Evolutionary conservation across 2,329 filamentous ascomycete genomes (phyloP).

Genomic region (Pestalotiopsis sp.): DNA sequence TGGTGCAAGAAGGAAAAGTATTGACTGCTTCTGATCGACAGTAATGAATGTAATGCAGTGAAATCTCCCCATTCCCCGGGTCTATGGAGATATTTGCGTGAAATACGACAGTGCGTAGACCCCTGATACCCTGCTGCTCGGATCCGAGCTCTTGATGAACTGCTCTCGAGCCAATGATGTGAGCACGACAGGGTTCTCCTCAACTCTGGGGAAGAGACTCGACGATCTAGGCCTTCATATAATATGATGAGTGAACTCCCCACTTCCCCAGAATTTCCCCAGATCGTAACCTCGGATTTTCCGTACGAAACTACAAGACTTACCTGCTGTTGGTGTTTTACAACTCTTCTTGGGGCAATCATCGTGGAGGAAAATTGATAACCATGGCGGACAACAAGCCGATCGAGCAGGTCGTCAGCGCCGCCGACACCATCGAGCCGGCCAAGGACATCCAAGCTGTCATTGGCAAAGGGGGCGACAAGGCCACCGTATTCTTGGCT

Average conservation of each 20-base stretch:
- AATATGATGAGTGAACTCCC: neutral
- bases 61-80: too few species aligned
- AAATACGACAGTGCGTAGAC: neutral
- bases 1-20: too few species aligned
- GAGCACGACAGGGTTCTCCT: conserved; percentile 10
- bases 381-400: conserved; percentile 3
- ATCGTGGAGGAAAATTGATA: neutral
- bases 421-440: conserved; percentile 8
- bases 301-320: neutral
- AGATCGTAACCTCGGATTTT: neutral
- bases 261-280: neutral
- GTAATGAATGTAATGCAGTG: too few species aligned
- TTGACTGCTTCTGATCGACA: too few species aligned
- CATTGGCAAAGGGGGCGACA: conserved; percentile 32
- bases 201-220: neutral
- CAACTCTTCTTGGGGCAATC: neutral
- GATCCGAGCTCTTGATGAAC: neutral
- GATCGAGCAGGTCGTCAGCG: neutral
- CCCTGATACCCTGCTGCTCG: neutral
- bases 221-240: neutral
- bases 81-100: too few species aligned
- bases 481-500: conserved; percentile 47
- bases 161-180: neutral
- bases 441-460: neutral
- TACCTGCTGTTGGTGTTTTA: neutral